These are phyloP conservation scores for Penicillium digitatum DNA, from an alignment of 2,329 filamentous ascomycete species.

Conservation along the genomic window DNA sequence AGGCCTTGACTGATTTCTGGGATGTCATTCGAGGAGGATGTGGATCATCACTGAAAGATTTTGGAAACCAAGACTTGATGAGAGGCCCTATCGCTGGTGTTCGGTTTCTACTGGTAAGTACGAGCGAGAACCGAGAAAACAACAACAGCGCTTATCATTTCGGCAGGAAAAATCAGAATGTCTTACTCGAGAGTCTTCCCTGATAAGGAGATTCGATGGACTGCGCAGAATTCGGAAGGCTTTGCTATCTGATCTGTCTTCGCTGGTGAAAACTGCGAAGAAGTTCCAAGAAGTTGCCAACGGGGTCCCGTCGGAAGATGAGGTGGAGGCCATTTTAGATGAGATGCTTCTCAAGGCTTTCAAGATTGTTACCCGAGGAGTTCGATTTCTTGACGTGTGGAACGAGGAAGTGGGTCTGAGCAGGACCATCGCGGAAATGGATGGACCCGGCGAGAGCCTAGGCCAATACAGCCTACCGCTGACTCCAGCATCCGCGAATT, in stretches of 20 bases:
- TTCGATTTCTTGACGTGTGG: conserved; percentile 83
- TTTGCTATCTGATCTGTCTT: conserved; percentile 81
- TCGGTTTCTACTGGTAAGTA: conserved; percentile 76
- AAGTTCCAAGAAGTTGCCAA: conserved; percentile 70
- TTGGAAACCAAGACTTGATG: conserved; percentile 90
- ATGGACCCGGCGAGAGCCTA: conserved; percentile 21
- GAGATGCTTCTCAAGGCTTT: conserved; percentile 93
- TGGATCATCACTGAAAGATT: conserved; percentile 70
- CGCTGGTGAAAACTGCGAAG: conserved; percentile 84
- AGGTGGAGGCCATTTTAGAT: conserved; percentile 63
- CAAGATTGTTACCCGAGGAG: conserved; percentile 85
- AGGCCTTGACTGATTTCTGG: conserved; percentile 87
- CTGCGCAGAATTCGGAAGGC: conserved; percentile 80
- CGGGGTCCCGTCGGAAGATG: conserved; percentile 40
- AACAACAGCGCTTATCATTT: conserved; percentile 21
- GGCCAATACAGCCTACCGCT: conserved; percentile 32
- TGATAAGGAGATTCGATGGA: conserved; percentile 70
- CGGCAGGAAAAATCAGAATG: conserved; percentile 80
- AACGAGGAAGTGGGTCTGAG: conserved; percentile 54
- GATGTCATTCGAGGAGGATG: conserved; percentile 77
- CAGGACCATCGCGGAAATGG: conserved; percentile 40
- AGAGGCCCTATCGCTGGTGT: conserved; percentile 91
- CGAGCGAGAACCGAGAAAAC: neutral
- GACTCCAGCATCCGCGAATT: conserved; percentile 40
- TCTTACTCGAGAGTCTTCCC: conserved; percentile 71